Percentiles rank a stretch among this genome's conserved stretches.
Conservation (phyloP, 345 rosid genomes). For the Ceriops zippeliana region DNA sequence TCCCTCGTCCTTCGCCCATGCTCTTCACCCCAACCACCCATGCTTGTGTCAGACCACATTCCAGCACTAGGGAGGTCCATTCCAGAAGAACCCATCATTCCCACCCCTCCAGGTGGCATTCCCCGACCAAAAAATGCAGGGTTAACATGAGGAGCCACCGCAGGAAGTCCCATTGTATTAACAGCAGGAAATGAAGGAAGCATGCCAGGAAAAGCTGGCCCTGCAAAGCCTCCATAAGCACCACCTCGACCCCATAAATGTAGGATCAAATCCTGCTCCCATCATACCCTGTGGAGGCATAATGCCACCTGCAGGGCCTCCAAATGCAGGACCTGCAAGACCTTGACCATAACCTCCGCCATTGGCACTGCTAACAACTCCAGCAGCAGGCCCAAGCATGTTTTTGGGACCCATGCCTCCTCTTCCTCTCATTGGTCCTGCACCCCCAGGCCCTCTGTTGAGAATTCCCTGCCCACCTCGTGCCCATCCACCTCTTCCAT, state of each 20-base stretch:
- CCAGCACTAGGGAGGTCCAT: slow-evolving; percentile 77
- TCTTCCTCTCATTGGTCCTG: slow-evolving; percentile 72
- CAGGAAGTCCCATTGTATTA: slow-evolving; percentile 67
- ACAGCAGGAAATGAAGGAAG: slow-evolving; percentile 61
- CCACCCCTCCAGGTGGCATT: slow-evolving; percentile 73
- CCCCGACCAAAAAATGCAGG: slow-evolving; percentile 80
- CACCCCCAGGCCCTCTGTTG: slow-evolving; percentile 44
- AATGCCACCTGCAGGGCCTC: slow-evolving; percentile 55
- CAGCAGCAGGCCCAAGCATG: slow-evolving; percentile 59
- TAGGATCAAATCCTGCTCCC: slow-evolving; percentile 73
- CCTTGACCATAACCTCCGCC: slow-evolving; percentile 63
- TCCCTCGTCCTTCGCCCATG: slow-evolving; percentile 70
- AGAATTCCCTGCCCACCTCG: slow-evolving; percentile 43
- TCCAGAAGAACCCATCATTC: slow-evolving; percentile 64
- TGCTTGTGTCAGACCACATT: slow-evolving; percentile 72
- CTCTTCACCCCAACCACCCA: slow-evolving; percentile 79
- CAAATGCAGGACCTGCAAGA: slow-evolving; percentile 56
- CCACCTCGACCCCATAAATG: slow-evolving; percentile 83
- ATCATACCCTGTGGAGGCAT: slow-evolving; percentile 72
- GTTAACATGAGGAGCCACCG: slow-evolving; percentile 84
- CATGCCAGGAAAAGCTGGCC: slow-evolving; percentile 55
- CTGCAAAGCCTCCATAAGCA: slow-evolving; percentile 69
- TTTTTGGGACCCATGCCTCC: slow-evolving; percentile 67
- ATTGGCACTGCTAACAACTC: slow-evolving; percentile 41
- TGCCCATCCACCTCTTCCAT: slow-evolving; percentile 69